Conservation (phyloP, 225 moss, liverwort and hornwort species). For the Bryoerythrophyllum caledonicum region DNA sequence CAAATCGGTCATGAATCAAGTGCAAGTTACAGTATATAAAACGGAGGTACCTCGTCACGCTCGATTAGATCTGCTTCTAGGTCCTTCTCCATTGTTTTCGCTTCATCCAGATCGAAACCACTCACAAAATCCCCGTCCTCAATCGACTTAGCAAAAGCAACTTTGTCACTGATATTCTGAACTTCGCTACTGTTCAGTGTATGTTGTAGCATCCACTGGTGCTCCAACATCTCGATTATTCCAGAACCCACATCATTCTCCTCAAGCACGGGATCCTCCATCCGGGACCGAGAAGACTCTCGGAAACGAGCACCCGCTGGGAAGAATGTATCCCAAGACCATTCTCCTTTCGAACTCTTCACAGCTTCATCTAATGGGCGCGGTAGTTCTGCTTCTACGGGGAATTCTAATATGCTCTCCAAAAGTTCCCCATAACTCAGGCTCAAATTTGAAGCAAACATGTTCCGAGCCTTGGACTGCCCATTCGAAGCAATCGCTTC, state of each 20-base stretch:
- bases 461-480: conserved; percentile 51
- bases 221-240: conserved; percentile 45
- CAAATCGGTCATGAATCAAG: background rate
- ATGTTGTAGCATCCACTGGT: conserved; percentile 38
- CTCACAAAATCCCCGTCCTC: conserved; percentile 46
- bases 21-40: too few relatives aligned
- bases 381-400: conserved; percentile 60
- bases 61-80: conserved; percentile 49
- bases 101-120: conserved; percentile 51
- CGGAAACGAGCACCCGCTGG: conserved; percentile 27
- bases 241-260: conserved; percentile 28
- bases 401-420: conserved; percentile 77
- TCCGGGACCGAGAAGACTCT: conserved; percentile 25
- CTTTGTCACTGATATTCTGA: conserved; percentile 16
- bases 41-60: conserved; percentile 64
- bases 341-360: conserved; percentile 46
- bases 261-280: conserved; percentile 8
- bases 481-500: conserved; percentile 53
- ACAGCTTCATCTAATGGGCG: conserved; percentile 38
- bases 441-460: conserved; percentile 58
- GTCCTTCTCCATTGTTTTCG: conserved; percentile 28
- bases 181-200: conserved; percentile 32
- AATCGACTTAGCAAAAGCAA: conserved; percentile 19
- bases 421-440: conserved; percentile 68
- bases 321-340: conserved; percentile 72